Evolutionary conservation across 306 rosid species (phyloP).

Genomic region (Lotus japonicus): DNA sequence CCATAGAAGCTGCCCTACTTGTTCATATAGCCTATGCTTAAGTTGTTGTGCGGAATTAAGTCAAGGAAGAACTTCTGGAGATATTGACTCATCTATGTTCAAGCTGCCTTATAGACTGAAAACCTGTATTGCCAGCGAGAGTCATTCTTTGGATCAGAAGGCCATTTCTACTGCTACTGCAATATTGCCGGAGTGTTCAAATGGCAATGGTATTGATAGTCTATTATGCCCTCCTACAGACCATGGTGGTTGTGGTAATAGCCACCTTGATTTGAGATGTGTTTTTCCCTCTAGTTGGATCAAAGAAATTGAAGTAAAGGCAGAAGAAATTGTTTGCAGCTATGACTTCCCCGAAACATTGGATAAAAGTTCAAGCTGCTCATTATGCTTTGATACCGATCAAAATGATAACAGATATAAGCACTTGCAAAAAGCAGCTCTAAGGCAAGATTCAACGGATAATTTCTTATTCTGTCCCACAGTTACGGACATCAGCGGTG

Average conservation of each 20-base stretch:
- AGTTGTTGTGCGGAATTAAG: constrained; percentile 57
- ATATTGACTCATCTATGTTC: constrained; percentile 23
- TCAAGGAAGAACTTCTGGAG: constrained; percentile 37
- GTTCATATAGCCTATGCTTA: constrained; percentile 78
- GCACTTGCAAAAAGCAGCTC: constrained; percentile 71
- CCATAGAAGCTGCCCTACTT: constrained; percentile 75
- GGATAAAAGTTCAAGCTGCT: constrained; percentile 66
- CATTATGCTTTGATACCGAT: constrained; percentile 60
- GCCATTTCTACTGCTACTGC: constrained; percentile 32
- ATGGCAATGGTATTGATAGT: constrained; percentile 35
- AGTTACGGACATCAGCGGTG: constrained; percentile 46
- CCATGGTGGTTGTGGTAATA: constrained; percentile 64
- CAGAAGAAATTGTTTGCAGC: constrained; percentile 96
- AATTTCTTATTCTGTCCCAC: constrained; percentile 72
- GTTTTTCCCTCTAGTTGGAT: constrained; percentile 61
- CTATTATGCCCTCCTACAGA: constrained; percentile 54
- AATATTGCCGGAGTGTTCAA: constrained; percentile 36
- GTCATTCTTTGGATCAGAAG: constrained; percentile 31
- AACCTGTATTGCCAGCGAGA: constrained; percentile 26
- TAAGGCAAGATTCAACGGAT: constrained; percentile 68
- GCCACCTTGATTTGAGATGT: constrained; percentile 68
- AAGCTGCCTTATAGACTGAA: constrained; percentile 33
- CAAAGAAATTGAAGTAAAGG: constrained; percentile 74
- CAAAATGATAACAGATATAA: constrained; percentile 36
- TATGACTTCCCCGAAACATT: constrained; percentile 82